Conservation (phyloP, 75 land plant genomes). For the Pseudotsuga menziesii region DNA sequence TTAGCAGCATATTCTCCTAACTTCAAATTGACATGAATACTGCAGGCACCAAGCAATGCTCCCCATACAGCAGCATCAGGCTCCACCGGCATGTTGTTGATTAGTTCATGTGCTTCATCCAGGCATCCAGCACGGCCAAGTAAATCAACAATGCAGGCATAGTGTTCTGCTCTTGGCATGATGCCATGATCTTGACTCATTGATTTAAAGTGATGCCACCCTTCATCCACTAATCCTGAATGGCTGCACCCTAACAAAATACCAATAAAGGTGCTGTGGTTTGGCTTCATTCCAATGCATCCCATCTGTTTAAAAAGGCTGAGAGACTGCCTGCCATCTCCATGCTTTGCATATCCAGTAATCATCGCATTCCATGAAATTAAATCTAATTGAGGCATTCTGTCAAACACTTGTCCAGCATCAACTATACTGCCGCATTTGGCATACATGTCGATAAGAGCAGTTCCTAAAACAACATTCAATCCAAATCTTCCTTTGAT, state of each 20-base stretch:
- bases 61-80: constrained; percentile 41
- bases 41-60: constrained; percentile 53
- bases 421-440: constrained; percentile 45
- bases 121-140: constrained; percentile 40
- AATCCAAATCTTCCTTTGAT: constrained; percentile 25
- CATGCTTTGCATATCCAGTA: constrained; percentile 41
- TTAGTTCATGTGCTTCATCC: constrained; percentile 50
- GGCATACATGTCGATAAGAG: constrained; percentile 57
- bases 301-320: constrained; percentile 37
- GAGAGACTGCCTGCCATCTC: constrained; percentile 18
- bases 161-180: constrained; percentile 31
- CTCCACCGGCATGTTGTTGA: constrained; percentile 34
- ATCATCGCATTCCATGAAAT: constrained; percentile 67
- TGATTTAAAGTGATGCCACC: constrained; percentile 25
- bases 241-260: constrained; percentile 47
- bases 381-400: constrained; percentile 42
- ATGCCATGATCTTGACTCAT: constrained; percentile 8
- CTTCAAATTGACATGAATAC: constrained; percentile 27
- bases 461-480: constrained; percentile 46
- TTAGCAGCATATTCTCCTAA: constrained; percentile 29
- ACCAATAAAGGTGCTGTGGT: constrained; percentile 43
- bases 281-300: constrained; percentile 31
- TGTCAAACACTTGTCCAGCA: constrained; percentile 41
- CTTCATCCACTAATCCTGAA: constrained; percentile 35
- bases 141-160: constrained; percentile 32